Evolutionary conservation across 768 basidiomycete species (phyloP).

Genomic region (Rhodocollybia butyracea): DNA sequence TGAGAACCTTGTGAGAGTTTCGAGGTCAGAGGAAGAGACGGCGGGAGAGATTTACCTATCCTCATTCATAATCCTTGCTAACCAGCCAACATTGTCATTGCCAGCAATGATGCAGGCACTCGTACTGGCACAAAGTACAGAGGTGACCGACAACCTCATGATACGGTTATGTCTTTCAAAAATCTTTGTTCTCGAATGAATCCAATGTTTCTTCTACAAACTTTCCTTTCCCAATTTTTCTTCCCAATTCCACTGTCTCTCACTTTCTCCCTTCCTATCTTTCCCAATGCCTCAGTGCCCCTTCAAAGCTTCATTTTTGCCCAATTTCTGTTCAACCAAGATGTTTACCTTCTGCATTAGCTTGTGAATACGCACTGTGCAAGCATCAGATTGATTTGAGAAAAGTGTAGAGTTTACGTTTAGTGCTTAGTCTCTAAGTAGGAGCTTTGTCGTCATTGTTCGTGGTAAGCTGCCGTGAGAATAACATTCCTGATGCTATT

Average conservation of each 20-base stretch:
- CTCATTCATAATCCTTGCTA: slow-evolving; percentile 71
- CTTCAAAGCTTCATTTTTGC: slow-evolving; percentile 73
- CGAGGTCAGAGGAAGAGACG: slow-evolving; percentile 28
- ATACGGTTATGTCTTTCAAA: slow-evolving; percentile 70
- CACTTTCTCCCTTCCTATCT: slow-evolving; percentile 79
- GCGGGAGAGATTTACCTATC: slow-evolving; percentile 61
- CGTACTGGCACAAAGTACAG: slow-evolving; percentile 58
- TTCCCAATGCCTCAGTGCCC: slow-evolving; percentile 83
- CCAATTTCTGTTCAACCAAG: slow-evolving; percentile 72
- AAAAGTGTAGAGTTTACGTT: too few species aligned
- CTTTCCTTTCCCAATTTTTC: slow-evolving; percentile 65
- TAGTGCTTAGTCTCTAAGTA: too few species aligned
- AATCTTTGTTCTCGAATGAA: slow-evolving; percentile 41
- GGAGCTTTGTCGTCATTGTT: too few species aligned
- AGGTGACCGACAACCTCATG: slow-evolving; percentile 80
- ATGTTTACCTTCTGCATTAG: too few species aligned
- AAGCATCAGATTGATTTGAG: too few species aligned
- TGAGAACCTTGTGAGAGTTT: slow-evolving; percentile 15
- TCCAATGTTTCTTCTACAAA: slow-evolving; percentile 30
- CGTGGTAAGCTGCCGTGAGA: too few species aligned
- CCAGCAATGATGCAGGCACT: slow-evolving; percentile 57
- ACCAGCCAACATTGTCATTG: slow-evolving; percentile 70
- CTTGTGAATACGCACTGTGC: too few species aligned
- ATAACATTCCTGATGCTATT: too few species aligned
- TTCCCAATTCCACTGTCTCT: slow-evolving; percentile 46